Conservation (phyloP, 129 eudicot species). For the Lactuca sativa region DNA sequence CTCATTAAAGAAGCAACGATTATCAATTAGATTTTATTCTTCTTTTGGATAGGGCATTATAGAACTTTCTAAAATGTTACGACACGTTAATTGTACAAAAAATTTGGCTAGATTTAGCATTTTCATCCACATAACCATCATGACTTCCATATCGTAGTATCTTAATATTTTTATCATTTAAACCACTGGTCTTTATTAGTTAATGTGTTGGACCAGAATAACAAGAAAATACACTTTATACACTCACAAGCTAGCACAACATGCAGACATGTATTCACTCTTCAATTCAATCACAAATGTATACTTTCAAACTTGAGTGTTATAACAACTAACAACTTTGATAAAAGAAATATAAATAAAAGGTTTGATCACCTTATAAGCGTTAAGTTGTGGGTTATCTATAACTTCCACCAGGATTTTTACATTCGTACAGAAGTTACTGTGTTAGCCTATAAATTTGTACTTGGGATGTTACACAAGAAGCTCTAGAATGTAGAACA, state of each 20-base stretch:
- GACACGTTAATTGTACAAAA: not conserved
- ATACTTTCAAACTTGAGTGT: not conserved
- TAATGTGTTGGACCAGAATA: not conserved
- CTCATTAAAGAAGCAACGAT: constrained; percentile 20
- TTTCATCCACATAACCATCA: constrained; percentile 11
- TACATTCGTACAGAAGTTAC: too few species aligned
- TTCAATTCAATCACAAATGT: not conserved
- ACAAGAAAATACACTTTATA: not conserved
- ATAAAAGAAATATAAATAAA: too few species aligned
- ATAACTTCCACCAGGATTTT: too few species aligned
- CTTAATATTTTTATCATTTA: not conserved
- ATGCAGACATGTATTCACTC: not conserved
- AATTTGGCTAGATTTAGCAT: constrained; percentile 19
- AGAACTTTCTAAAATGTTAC: constrained; percentile 16
- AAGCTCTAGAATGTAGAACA: too few species aligned
- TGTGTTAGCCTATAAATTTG: too few species aligned
- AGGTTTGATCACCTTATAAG: too few species aligned
- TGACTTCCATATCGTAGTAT: not conserved
- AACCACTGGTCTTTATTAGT: not conserved
- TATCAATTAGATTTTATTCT: constrained; percentile 22
- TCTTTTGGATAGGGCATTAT: constrained; percentile 18
- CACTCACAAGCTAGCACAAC: constrained; percentile 8
- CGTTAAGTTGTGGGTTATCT: too few species aligned
- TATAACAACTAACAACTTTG: not conserved
- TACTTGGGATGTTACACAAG: too few species aligned